Evolutionary conservation across 495 filamentous ascomycete species (phyloP).

Genomic region (Neurospora sp.): DNA sequence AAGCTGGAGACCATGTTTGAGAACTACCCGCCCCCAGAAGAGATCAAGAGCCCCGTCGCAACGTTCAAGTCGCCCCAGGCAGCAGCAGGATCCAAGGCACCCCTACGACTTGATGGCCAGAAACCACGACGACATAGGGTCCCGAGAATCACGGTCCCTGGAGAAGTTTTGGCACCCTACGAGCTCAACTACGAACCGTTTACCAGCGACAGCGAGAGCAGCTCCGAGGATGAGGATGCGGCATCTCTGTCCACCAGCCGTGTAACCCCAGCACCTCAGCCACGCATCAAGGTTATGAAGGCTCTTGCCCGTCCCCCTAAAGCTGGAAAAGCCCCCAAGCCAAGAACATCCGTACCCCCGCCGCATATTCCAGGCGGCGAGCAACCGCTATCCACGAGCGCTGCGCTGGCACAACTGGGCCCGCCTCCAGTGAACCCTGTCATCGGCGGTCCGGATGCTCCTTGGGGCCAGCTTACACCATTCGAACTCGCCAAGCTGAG

Average conservation of each 20-base stretch:
- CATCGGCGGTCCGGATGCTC: conserved; percentile 64
- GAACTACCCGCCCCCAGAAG: conserved; percentile 37
- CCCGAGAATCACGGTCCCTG: conserved; percentile 45
- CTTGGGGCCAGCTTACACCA: conserved; percentile 83
- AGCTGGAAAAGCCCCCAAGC: conserved; percentile 22
- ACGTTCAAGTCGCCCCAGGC: conserved; percentile 42
- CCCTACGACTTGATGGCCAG: conserved; percentile 50
- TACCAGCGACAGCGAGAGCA: conserved; percentile 33
- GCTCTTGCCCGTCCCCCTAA: conserved; percentile 22
- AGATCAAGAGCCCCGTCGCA: conserved; percentile 42
- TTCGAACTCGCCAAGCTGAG: conserved; percentile 86
- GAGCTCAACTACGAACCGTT: conserved; percentile 43
- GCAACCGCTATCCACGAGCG: conserved; percentile 60
- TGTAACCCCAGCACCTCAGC: conserved; percentile 21
- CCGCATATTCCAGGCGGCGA: conserved; percentile 44
- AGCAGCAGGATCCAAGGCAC: conserved; percentile 46
- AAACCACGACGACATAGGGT: conserved; percentile 29
- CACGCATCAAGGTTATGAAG: conserved; percentile 35
- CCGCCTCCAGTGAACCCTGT: conserved; percentile 71
- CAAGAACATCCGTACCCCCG: conserved; percentile 35
- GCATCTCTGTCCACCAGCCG: conserved; percentile 20
- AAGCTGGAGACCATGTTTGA: conserved; percentile 71
- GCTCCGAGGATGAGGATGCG: conserved; percentile 28
- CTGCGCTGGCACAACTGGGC: conserved; percentile 62
- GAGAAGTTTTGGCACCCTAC: conserved; percentile 48